Percentiles rank a stretch among this genome's conserved stretches.
phyloP scores from a whole-genome alignment of 768 basidiomycete genomes.

The Mycena metata region DNA sequence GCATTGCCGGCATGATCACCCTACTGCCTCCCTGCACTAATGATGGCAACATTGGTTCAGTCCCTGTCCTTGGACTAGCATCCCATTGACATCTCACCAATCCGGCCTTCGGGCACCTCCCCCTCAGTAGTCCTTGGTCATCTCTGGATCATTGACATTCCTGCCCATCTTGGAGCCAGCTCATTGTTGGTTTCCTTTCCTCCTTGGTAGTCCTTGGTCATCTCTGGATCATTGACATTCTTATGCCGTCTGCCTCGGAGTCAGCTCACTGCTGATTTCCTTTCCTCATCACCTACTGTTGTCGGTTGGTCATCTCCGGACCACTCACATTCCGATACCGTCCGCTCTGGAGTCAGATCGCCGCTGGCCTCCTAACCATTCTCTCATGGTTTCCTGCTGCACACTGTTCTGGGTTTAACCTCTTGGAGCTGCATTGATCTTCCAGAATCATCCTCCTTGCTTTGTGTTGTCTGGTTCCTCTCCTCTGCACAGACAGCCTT shows the following conservation, averaged over 20 bases:
- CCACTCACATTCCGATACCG: not conserved
- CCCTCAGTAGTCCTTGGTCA: too few relatives aligned
- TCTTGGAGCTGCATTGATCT: constrained; percentile 24
- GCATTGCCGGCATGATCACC: too few relatives aligned
- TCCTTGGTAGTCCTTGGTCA: constrained; percentile 2
- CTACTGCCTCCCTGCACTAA: constrained; percentile 13
- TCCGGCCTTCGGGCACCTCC: too few relatives aligned
- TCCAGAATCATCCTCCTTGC: constrained; percentile 27
- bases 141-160: too few relatives aligned
- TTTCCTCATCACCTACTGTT: constrained; percentile 5
- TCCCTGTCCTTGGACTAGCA: constrained; percentile 16
- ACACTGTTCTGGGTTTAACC: constrained; percentile 20
- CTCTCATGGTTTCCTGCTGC: constrained; percentile 12
- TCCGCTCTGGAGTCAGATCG: constrained; percentile 15
- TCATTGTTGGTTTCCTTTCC: not conserved
- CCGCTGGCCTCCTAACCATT: constrained; percentile 8
- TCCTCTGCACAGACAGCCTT: constrained; percentile 14
- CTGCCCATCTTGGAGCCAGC: too few relatives aligned
- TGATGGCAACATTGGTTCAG: constrained; percentile 22
- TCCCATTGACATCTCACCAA: not conserved
- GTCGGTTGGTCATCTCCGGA: not conserved
- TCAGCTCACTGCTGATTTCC: constrained; percentile 18
- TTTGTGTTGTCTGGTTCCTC: constrained; percentile 26
- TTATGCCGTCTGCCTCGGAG: not conserved
- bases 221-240: not conserved